A percentile compares a stretch with the other conserved stretches of the same genome.
Evolutionary conservation across 1,284 basidiomycete species (phyloP).

Genomic region (Austroboletus olivaceoglutinosus): DNA sequence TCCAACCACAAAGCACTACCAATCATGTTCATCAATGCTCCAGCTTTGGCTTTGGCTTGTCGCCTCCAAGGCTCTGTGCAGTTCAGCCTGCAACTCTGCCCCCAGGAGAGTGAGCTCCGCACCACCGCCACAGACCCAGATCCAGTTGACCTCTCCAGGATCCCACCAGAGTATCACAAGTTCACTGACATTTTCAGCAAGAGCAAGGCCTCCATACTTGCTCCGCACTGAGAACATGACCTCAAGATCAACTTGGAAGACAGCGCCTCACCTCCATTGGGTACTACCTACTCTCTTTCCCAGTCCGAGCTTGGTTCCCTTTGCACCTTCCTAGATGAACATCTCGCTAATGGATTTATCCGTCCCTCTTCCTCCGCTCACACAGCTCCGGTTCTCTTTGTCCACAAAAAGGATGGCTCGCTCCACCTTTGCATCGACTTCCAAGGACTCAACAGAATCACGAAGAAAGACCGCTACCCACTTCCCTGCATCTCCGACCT

Average conservation of each 20-base stretch:
- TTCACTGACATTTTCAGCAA: background rate
- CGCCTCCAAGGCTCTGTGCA: no score
- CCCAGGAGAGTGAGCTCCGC: no score
- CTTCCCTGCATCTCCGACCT: background rate
- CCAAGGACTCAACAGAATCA: background rate
- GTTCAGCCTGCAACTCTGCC: no score
- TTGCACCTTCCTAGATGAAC: background rate
- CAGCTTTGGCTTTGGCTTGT: no score
- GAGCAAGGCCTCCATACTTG: background rate
- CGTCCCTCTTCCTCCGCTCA: background rate
- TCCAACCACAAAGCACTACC: no score
- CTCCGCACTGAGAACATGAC: background rate
- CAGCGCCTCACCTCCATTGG: background rate
- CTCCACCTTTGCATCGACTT: background rate
- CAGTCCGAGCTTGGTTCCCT: background rate
- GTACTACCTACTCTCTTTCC: background rate
- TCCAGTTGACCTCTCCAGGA: no score
- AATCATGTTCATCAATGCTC: no score
- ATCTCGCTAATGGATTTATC: background rate
- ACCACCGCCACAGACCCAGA: no score
- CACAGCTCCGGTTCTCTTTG: background rate
- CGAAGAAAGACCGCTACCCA: background rate
- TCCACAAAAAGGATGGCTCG: background rate
- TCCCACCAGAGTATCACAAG: background rate
- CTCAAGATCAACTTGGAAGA: background rate